Evolutionary conservation across 805 yeast species (phyloP), one percentile per base, ranked within the genome.

Genomic region (Metschnikowia colocasiae): DNA sequence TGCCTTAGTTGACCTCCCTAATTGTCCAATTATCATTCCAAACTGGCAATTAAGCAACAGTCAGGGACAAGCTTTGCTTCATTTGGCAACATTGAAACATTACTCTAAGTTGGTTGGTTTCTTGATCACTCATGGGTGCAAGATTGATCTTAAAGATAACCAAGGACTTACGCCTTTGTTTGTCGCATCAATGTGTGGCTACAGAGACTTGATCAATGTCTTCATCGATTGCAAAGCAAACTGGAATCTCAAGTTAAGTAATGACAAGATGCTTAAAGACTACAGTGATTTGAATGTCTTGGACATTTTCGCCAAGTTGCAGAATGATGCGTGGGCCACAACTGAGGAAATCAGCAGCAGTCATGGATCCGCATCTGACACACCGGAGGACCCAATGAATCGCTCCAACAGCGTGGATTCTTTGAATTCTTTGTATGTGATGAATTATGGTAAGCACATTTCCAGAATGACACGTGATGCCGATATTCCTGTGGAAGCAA

Each of bases 121-220:
- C 23, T 74, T 94, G 58, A 69, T 91, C 3, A 81, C 80, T 68
- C 89, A 49, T 57, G 84, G 83, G 1, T 78, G 82, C 60, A 79
- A 84, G 58, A 74, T 84, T 37, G 91, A 88, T 63, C 71, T 75
- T 40, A 80, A 78, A 57, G 99, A 94, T 63, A 74, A 76, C 36
- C 87, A 83, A 60, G 97, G 96, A 1, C 79, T 80, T 52, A 84
- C 97, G 0, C 96, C 99, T 4, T 71, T 94, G 48, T 96, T 91
- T 63, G 83, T 86, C 60, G 96, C 97, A 0, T 79, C 89, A 27
- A 63, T 91, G 56, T 73, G 76, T 54, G 96, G 96, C 27, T 78
- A 85, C 59, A 71, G 87, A 43, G 83, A 78, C 40, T 73, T 85
- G 33, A 85, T 87, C 51, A 74, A 76, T 37, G 59, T 83, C 36